Evolutionary conservation across 805 yeast species (phyloP), one percentile per base, ranked within the genome.

Genomic region (Pichia gijzeniarum): DNA sequence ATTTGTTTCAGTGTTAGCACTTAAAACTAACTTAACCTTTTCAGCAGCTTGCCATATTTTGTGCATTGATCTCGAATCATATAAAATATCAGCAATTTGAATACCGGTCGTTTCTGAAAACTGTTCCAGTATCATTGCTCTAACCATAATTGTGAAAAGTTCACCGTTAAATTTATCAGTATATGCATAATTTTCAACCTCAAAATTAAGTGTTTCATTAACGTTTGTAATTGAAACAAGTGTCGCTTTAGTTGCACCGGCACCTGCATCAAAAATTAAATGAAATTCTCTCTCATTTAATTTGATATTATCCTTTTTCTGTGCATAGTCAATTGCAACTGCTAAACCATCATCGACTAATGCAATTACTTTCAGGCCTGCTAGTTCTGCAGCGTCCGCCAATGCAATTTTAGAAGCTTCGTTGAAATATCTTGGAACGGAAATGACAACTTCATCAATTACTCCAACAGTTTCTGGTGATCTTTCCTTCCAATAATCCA

Each of bases 281-380:
- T 85, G 85, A 56, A 79, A 73, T 54, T 77, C 78, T 45, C 71
- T 74, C 3, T 70, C 72, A 9, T 38, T 16, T 12, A 58, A 55
- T 31, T 64, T 63, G 49, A 74, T 74, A 27, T 70, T 69, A 4
- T 38, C 45, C 41, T 78, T 72, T 7, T 62, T 60, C 28, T 85
- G 71, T 1, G 87, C 86, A 61, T 79, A 90, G 57, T 88, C 86
- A 37, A 86, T 65, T 1, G 95, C 96, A 14, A 87, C 88, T 2
- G 98, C 93, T n/a, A 87, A 67, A 14, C 96, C 97, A 61, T 91
- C 97, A 58, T 85, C 90, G 2, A 90, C 85, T 44, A 91, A 69
- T 2, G 82, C 79, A 48, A 81, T 73, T 13, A 81, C 76, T 38
- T 75, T 69, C 48, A 81, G 65, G 19, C 82, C 85, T 2, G 95